Base-by-base conservation (phyloP, 73 alveolate genomes). In the Stentor coeruleus region DNA sequence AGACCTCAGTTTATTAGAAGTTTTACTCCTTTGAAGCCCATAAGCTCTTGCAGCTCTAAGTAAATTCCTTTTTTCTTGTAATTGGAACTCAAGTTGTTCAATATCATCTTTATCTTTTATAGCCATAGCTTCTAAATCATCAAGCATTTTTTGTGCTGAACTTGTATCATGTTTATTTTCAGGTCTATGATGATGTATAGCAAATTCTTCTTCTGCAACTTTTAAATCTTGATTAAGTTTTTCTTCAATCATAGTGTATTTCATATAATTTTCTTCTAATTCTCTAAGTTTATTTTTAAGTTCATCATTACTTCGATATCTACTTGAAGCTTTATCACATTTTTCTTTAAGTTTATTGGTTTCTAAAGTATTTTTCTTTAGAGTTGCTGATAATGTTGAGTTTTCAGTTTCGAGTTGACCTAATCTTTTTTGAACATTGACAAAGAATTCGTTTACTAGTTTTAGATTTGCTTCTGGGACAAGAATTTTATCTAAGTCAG, bases 301-400 rank as follows among this genome's bases (percentile, higher is more conserved):
- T n/a, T 57, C 73, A 20, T 57, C 73, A 31, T 57, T 57, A 2
- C 28, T 57, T 57, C 28, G 15, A 2, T 20, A 57, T 31, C 73
- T 57, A 57, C 28, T n/a, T n/a, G 73, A n/a, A 57, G 73, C 73
- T 57, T 57, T 57, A 20, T 57, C 73, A 2, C 73, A 57, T 1
- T 57, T 57, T 57, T 57, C 73, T 31, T 57, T 57, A n/a, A 57
- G 28, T 57, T 31, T 57, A n/a, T 57, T 57, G 73, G 73, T 57
- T 2, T 57, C 73, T 57, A 31, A n/a, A 20, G 15, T 31, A 57
- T n/a, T 31, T 57, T 57, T 57, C 73, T 57, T 57, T 20, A 20
- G 28, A 20, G 15, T 57, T 57, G 73, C 73, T 57, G 73, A 57
- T 20, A 57, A 31, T 1, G 73, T 0, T 57, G 73, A 20, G 28